Evolutionary conservation across 768 basidiomycete species (phyloP).

Genomic region (Mycena kentingensis): DNA sequence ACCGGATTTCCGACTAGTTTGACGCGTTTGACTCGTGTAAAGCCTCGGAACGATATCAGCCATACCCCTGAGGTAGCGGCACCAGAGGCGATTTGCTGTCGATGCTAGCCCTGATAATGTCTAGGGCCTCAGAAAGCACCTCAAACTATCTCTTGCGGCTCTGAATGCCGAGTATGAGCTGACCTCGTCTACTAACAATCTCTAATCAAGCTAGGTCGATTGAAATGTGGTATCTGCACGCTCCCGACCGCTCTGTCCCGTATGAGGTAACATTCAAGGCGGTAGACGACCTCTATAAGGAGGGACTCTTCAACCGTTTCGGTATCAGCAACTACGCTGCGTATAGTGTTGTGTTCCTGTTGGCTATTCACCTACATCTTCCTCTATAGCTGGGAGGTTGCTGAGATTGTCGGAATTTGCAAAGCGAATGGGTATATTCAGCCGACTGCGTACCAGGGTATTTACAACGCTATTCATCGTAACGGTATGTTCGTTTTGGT

Average conservation of each 20-base stretch:
- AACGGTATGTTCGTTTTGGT: too few relatives aligned
- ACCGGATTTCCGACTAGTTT: slow-evolving; percentile 21
- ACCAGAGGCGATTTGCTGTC: not conserved
- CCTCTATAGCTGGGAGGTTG: slow-evolving; percentile 57
- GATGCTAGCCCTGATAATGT: slow-evolving; percentile 15
- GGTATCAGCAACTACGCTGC: slow-evolving; percentile 65
- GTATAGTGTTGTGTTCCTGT: slow-evolving; percentile 29
- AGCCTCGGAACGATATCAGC: slow-evolving; percentile 22
- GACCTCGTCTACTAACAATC: not conserved
- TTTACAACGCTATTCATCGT: slow-evolving; percentile 45
- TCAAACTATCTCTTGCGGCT: slow-evolving; percentile 46
- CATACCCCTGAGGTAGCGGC: slow-evolving; percentile 35
- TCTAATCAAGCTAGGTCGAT: slow-evolving; percentile 35
- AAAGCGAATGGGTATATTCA: slow-evolving; percentile 53
- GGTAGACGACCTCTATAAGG: slow-evolving; percentile 55
- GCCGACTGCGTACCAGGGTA: slow-evolving; percentile 58
- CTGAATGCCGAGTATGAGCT: slow-evolving; percentile 47
- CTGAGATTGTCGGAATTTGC: slow-evolving; percentile 61
- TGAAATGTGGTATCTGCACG: slow-evolving; percentile 60
- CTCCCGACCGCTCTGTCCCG: slow-evolving; percentile 58
- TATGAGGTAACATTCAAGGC: slow-evolving; percentile 58
- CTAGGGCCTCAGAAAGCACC: slow-evolving; percentile 48
- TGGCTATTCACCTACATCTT: slow-evolving; percentile 12
- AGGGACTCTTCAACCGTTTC: slow-evolving; percentile 63
- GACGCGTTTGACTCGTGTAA: not conserved